Base-by-base conservation (phyloP, 805 yeast genomes). In the Debaryomyces maramus region DNA sequence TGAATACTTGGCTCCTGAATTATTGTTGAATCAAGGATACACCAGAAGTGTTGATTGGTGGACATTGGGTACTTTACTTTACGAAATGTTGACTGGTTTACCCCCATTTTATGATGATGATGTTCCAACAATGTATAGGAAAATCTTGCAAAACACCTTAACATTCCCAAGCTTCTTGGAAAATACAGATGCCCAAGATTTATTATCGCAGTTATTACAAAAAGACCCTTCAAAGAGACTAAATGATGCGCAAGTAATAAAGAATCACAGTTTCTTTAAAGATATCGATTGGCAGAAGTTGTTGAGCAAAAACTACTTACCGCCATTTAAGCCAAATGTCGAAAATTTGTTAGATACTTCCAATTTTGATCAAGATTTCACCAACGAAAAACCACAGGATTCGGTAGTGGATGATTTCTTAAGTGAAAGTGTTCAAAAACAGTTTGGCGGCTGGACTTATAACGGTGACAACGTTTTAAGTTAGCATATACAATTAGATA, bases 401-500 rank as follows among this genome's bases (percentile, higher is more conserved):
- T 86, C 96, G 46, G 97, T 93, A 9, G 97, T 90, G 13, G 95
- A 90, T 60, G 95, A 88, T 56, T 88, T 78, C 51, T 74, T 93
- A 46, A 86, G 95, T 55, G 98, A 89, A 52, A 80, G 90, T 53
- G 97, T 93, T n/a, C 99, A 93, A 64, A 81, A 85, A 59, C 98
- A 93, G 66, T 93, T 93, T 72, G 98, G 97, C 34, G 98, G 99
- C 5, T 93, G 99, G 99, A 91, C 98, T 2, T 91, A 90, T 63
- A 87, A 83, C 34, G 95, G 93, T 2, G 82, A 75, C 35, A 65
- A 54, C 13, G 58, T 61, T 15, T 51, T 61, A 32, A 46, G 42
- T 21, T 34, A 36, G 32, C 28, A 24, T 24, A 19, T 18, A 18
- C 15, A 31, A 34, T 11, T 32, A 17, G 15, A 14, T 3, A 30